phyloP scores from a whole-genome alignment of 768 basidiomycete species.

The Crucibulum laeve region DNA sequence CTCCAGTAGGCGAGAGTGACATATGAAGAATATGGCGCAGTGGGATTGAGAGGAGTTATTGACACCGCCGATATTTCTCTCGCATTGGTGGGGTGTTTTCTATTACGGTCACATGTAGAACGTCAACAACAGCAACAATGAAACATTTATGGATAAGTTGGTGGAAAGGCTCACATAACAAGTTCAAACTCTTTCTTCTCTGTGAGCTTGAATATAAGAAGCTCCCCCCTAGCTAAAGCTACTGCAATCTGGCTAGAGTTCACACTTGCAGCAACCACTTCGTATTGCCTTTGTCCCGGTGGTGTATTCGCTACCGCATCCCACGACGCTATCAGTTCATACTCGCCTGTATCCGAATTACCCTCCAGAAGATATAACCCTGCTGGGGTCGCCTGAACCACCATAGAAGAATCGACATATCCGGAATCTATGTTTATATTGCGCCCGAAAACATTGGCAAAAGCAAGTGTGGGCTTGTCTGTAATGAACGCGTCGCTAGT shows the following conservation, averaged over 20 bases:
- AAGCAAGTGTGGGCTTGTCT: slow-evolving; percentile 54
- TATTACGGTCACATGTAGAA: slow-evolving; percentile 7
- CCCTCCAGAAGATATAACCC: slow-evolving; percentile 55
- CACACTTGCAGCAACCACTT: slow-evolving; percentile 65
- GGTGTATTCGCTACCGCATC: slow-evolving; percentile 13
- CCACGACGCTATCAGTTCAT: slow-evolving; percentile 38
- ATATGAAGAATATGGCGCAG: slow-evolving; percentile 38
- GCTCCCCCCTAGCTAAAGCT: slow-evolving; percentile 48
- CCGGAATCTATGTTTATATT: slow-evolving; percentile 20
- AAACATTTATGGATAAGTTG: neutral
- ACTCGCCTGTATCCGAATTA: slow-evolving; percentile 39
- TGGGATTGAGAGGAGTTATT: slow-evolving; percentile 49
- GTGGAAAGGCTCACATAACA: slow-evolving; percentile 20
- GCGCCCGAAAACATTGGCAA: slow-evolving; percentile 48
- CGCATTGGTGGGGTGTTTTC: slow-evolving; percentile 4
- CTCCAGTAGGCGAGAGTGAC: slow-evolving; percentile 78
- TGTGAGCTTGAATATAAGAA: slow-evolving; percentile 47
- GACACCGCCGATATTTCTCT: slow-evolving; percentile 77
- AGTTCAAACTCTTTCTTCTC: slow-evolving; percentile 30
- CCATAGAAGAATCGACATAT: slow-evolving; percentile 46
- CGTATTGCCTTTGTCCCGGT: slow-evolving; percentile 16
- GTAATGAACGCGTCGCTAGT: slow-evolving; percentile 38
- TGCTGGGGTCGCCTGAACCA: slow-evolving; percentile 69
- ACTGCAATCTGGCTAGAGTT: slow-evolving; percentile 67
- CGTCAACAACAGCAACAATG: neutral